phyloP scores from a whole-genome alignment of 768 basidiomycete species.

The Tylopilus balloui region DNA sequence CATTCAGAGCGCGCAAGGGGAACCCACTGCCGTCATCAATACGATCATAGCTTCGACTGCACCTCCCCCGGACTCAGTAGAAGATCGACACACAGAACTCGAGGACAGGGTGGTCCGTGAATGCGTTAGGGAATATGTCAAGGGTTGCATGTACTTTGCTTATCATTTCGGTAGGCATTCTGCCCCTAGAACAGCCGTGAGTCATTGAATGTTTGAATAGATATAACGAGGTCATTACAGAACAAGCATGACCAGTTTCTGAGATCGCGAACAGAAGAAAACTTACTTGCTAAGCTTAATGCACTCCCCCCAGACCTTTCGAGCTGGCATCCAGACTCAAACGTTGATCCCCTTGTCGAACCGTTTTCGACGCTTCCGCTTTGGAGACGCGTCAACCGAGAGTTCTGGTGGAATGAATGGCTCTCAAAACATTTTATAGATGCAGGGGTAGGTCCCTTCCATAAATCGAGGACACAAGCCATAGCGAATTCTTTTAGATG shows the following conservation, averaged over 20 bases:
- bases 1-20: slow-evolving; percentile 42
- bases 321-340: slow-evolving; percentile 29
- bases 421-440: slow-evolving; percentile 82
- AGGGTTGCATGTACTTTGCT: slow-evolving; percentile 88
- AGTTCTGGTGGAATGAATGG: slow-evolving; percentile 97
- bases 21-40: slow-evolving; percentile 50
- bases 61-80: slow-evolving; percentile 54
- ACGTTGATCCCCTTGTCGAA: slow-evolving; percentile 57
- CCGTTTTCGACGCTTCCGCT: slow-evolving; percentile 76
- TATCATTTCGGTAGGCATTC: slow-evolving; percentile 68
- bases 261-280: slow-evolving; percentile 54
- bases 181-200: not conserved
- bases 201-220: slow-evolving; percentile 34
- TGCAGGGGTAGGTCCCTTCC: slow-evolving; percentile 58
- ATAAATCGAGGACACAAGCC: not conserved
- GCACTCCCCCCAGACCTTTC: slow-evolving; percentile 38
- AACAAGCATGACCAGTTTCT: slow-evolving; percentile 67
- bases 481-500: slow-evolving; percentile 39
- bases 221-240: slow-evolving; percentile 79
- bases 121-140: slow-evolving; percentile 68
- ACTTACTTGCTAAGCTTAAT: slow-evolving; percentile 57
- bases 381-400: slow-evolving; percentile 85
- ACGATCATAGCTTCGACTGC: slow-evolving; percentile 58
- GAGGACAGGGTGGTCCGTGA: slow-evolving; percentile 82
- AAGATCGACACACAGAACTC: slow-evolving; percentile 69